Evolutionary conservation across 345 rosid genomes (phyloP), one percentile per base, ranked within the genome.

Genomic region (Capsella bursapastoris): DNA sequence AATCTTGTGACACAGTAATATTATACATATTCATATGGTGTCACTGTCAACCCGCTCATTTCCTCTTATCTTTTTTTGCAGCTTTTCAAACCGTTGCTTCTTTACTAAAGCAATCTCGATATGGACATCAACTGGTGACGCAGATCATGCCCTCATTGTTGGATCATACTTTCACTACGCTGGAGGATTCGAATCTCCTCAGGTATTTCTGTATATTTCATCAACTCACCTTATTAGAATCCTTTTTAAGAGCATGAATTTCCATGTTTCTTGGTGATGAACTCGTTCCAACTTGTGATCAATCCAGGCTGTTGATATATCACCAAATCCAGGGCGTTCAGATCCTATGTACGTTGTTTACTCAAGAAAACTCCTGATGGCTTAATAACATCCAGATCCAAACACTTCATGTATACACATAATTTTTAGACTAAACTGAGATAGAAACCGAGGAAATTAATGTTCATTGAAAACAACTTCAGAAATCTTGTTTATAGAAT

Each of bases 91-190:
- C 65, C 95, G 92, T 60, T 90, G 95, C 83, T 90, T 90, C 79
- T 90, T 86, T 81, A 88, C 97, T 7, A 91, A 94, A 85, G 98
- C 97, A 66, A 88, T 94, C 78, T 90, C 96, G 2, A 82, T 90
- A 84, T 87, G 97, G 96, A 91, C 97, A 57, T 91, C 98, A n/a
- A 91, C 89, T 0, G 87, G 97, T 2, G 98, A 91, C 22, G 80
- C 93, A 29, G 95, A 94, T 68, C 98, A 91, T 64, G 89, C 77
- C 38, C 13, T 91, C 84, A 94, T 94, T 71, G 96, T 91, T 1
- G 96, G 96, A 22, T 86, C 96, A 12, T 88, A 91, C 75, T 88
- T 91, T 81, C 97, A 91, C 81, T 94, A 89, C 71, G 87, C 95
- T 1, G 90, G 95, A 38, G 97, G 97, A 64, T 94, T 82, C 71